Evolutionary conservation across 1,284 basidiomycete species (phyloP).

Genomic region (Puccinia horiana): DNA sequence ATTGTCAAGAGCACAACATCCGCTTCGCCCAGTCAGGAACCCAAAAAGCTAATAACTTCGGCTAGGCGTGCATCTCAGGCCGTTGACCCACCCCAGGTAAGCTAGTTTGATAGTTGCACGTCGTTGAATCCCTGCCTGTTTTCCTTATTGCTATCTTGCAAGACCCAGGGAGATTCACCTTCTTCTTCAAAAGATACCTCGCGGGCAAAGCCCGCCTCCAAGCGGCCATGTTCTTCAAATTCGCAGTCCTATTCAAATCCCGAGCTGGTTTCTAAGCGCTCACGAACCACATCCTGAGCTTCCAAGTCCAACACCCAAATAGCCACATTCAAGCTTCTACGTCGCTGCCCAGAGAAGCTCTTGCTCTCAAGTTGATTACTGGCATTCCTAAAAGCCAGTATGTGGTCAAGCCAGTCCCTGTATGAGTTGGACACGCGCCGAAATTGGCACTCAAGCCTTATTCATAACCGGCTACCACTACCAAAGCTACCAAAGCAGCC

Average conservation of each 20-base stretch:
- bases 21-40: not conserved
- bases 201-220: not conserved
- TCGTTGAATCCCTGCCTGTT: not conserved
- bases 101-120: not conserved
- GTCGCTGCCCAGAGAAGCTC: too few relatives aligned
- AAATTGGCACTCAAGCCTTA: not conserved
- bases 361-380: too few relatives aligned
- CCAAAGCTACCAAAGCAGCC: not conserved
- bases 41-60: not conserved
- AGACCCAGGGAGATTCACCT: not conserved
- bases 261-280: too few relatives aligned
- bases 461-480: not conserved
- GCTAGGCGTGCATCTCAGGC: not conserved
- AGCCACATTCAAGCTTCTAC: too few relatives aligned
- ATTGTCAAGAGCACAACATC: conserved; percentile 1
- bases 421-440: too few relatives aligned
- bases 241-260: too few relatives aligned
- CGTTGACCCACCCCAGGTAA: not conserved
- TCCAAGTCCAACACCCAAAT: too few relatives aligned
- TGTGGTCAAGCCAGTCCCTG: too few relatives aligned
- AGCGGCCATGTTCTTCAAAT: not conserved
- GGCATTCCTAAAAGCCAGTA: too few relatives aligned
- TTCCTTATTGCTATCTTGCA: not conserved
- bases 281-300: too few relatives aligned
- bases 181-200: not conserved